Evolutionary conservation across 345 rosid genomes (phyloP), one percentile per base, ranked within the genome.

Genomic region (Melastoma malabathricum): DNA sequence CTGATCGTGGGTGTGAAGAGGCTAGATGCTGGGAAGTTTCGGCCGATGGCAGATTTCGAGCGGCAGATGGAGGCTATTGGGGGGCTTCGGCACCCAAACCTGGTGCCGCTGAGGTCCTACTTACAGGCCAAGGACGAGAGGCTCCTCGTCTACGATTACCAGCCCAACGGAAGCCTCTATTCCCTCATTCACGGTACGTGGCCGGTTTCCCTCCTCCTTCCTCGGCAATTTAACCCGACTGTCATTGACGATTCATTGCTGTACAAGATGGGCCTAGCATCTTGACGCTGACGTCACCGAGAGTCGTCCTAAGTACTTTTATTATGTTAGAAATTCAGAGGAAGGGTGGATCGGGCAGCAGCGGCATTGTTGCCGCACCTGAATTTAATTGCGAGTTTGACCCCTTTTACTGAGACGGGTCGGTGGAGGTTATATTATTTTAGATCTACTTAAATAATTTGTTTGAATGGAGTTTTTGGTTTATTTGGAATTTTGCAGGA

Each of bases 61-160:
- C 77, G 56, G 53, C 98, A 90, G 65, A 90, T 90, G 98, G 98
- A 77, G 72, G 77, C 98, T 17, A 96, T 90, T 9, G 98, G 98
- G 15, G 92, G 86, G 10, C 81, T 90, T 18, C 72, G 85, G 52
- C 98, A 90, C 64, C 98, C 98, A 0, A 90, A 86, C 67, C 59
- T 90, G 64, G 98, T 90, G 29, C 96, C 98, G 3, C 76, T 90
- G 22, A 69, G 96, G 38, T 86, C 94, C 15, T 82, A 76, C 67
- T 82, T 86, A 16, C 98, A 90, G 57, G 96, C 94, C 9, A 74
- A 65, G 50, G 86, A 84, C 57, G 96, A 90, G 58, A 69, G 96
- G 68, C 82, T 90, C 0, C 80, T 90, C 43, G 63, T 84, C 51
- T 86, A 90, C 46, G 96, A 90, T 60, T 86, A 80, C 59, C 78